Percentiles rank a stretch among this genome's conserved stretches.
Conservation (phyloP, 495 filamentous ascomycete species). For the Sabuloglossum arenarium region DNA sequence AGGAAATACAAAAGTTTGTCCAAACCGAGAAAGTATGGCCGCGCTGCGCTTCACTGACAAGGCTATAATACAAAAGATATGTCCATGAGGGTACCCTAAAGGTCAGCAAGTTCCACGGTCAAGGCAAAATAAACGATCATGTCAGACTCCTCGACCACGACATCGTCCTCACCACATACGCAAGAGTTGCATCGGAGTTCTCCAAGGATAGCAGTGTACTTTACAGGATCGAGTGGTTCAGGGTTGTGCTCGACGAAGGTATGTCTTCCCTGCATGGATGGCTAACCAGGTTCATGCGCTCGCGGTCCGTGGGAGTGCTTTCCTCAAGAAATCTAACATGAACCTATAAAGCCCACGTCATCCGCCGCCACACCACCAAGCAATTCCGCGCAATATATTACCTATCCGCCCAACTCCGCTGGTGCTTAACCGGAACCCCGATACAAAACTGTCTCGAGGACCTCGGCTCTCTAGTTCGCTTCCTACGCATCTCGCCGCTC, state of each 20-base stretch:
- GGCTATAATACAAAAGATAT: background rate
- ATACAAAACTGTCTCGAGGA: constrained; percentile 11
- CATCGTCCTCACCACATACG: background rate
- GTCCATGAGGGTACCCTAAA: background rate
- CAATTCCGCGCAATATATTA: constrained; percentile 5
- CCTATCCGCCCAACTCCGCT: constrained; percentile 6
- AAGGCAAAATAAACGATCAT: background rate
- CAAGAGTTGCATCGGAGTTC: background rate
- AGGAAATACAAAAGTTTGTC: background rate
- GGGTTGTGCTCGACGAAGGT: background rate
- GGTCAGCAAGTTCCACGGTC: background rate
- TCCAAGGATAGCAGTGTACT: background rate
- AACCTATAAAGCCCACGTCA: constrained; percentile 6
- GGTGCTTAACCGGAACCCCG: constrained; percentile 11
- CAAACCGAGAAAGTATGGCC: background rate
- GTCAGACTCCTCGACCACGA: background rate
- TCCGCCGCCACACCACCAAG: constrained; percentile 7
- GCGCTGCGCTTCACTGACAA: background rate
- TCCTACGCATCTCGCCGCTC: constrained; percentile 6
- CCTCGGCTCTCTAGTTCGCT: constrained; percentile 8
- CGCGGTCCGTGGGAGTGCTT: no score
- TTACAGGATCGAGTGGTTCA: background rate
- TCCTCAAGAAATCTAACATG: background rate
- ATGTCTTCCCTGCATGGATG: background rate
- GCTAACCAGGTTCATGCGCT: no score